Percentiles rank a stretch among this genome's conserved stretches.
These are phyloP conservation scores for Rosa lucieae DNA, from an alignment of 306 rosid genomes.

Conservation along the genomic window DNA sequence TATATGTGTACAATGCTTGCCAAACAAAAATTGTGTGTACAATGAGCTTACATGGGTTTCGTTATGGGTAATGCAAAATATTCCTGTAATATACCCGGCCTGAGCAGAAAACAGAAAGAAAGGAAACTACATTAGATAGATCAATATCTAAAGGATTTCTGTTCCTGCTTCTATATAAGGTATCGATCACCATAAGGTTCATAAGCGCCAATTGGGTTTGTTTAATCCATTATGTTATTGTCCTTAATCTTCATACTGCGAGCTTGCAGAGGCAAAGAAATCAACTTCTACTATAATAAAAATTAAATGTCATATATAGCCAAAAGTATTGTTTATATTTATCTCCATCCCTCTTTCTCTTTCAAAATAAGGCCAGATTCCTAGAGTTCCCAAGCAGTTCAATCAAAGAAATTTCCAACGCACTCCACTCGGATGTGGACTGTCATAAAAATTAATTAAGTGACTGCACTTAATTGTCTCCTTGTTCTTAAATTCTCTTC, in stretches of 20 bases:
- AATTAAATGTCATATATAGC: no score
- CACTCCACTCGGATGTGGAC: constrained; percentile 20
- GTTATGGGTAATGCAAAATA: not conserved
- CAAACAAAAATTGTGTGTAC: not conserved
- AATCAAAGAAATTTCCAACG: not conserved
- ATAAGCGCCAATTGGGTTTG: not conserved
- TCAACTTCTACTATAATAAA: not conserved
- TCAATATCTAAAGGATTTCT: not conserved
- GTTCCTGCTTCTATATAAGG: not conserved
- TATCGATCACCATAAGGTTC: not conserved
- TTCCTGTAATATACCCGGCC: not conserved
- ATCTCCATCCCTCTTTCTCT: not conserved
- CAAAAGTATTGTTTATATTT: no score
- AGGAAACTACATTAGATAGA: not conserved
- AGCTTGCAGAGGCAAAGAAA: not conserved
- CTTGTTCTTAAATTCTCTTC: constrained; percentile 6
- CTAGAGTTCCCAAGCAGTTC: not conserved
- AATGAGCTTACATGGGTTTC: not conserved
- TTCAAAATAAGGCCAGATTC: not conserved
- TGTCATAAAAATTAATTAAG: constrained; percentile 9
- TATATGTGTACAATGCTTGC: no score
- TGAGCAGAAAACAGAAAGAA: not conserved
- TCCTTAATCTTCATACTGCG: not conserved
- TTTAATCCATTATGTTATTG: not conserved
- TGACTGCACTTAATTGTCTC: not conserved